A percentile compares a stretch with the other conserved stretches of the same genome.
Conservation (phyloP, 495 filamentous ascomycete genomes). For the Tetracladium marchalianum region DNA sequence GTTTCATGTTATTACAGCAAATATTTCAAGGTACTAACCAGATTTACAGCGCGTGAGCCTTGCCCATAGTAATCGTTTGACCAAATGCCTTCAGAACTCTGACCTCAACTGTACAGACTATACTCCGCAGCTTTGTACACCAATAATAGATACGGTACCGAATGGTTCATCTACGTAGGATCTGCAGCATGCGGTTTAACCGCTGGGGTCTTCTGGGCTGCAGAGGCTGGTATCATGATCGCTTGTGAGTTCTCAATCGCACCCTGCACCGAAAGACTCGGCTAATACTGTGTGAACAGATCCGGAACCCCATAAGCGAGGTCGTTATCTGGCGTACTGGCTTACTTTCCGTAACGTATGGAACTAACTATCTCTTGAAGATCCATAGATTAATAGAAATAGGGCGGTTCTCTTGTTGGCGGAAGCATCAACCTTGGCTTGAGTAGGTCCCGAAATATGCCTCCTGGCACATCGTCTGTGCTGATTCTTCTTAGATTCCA, state of each 20-base stretch:
- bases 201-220: conserved; percentile 59
- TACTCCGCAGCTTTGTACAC: conserved; percentile 56
- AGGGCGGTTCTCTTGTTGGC: background rate
- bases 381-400: too few relatives aligned
- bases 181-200: conserved; percentile 55
- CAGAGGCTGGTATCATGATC: conserved; percentile 46
- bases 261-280: too few relatives aligned
- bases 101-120: conserved; percentile 17
- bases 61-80: too few relatives aligned
- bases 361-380: too few relatives aligned
- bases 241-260: background rate
- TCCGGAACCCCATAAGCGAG: conserved; percentile 52
- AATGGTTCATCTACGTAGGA: conserved; percentile 55
- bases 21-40: too few relatives aligned
- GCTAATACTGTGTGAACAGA: conserved; percentile 16
- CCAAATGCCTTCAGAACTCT: too few relatives aligned
- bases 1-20: too few relatives aligned
- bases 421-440: background rate
- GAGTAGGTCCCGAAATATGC: background rate
- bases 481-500: too few relatives aligned
- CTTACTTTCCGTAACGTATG: conserved; percentile 37
- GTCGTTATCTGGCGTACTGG: conserved; percentile 51
- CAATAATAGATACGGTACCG: conserved; percentile 53
- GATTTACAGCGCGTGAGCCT: too few relatives aligned
- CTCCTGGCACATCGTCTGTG: too few relatives aligned